Percentiles rank a stretch among this genome's conserved stretches.
phyloP scores from a whole-genome alignment of 176 grass and related monocot genomes.

The Chloris gayana region DNA sequence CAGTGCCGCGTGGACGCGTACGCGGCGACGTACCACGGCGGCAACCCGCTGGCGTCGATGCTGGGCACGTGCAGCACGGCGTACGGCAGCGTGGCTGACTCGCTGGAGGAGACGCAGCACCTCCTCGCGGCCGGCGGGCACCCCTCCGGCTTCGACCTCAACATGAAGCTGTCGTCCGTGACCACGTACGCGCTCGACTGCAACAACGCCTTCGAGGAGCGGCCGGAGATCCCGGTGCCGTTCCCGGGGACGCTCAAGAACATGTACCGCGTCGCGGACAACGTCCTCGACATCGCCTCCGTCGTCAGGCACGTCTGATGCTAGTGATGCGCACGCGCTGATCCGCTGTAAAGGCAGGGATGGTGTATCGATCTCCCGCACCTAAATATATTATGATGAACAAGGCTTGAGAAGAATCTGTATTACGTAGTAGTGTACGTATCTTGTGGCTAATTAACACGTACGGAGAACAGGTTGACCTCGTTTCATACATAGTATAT shows the following conservation, averaged over 20 bases:
- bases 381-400: slow-evolving; percentile 14
- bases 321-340: too few species aligned
- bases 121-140: neutral
- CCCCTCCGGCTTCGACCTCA: neutral
- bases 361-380: slow-evolving; percentile 31
- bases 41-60: slow-evolving; percentile 34
- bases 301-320: neutral
- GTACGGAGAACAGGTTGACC: slow-evolving; percentile 18
- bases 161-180: neutral
- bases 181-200: slow-evolving; percentile 32
- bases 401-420: slow-evolving; percentile 14
- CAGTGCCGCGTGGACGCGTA: slow-evolving; percentile 11
- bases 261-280: slow-evolving; percentile 34
- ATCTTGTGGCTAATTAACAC: slow-evolving; percentile 2
- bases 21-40: neutral
- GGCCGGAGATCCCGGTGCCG: neutral
- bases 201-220: slow-evolving; percentile 35
- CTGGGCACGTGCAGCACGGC: neutral
- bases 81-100: slow-evolving; percentile 25
- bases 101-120: slow-evolving; percentile 21
- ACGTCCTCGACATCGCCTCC: slow-evolving; percentile 33
- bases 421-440: neutral
- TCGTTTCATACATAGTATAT: neutral
- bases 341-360: neutral
- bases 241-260: neutral